Base-by-base conservation (phyloP, 345 rosid genomes). In the Citrus inodora region DNA sequence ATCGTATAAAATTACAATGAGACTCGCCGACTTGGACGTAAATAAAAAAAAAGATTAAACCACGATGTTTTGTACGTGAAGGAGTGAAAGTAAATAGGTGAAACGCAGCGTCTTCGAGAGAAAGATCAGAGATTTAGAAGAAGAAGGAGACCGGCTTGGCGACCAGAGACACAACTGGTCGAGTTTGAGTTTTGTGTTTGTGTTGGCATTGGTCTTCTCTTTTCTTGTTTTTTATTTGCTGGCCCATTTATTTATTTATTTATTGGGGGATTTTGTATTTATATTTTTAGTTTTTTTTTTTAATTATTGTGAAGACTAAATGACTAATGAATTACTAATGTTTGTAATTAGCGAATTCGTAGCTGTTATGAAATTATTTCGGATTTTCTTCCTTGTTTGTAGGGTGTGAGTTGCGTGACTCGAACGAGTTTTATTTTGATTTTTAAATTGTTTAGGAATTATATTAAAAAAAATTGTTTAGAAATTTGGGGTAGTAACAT, bases 71-170 rank as follows among this genome's bases (percentile, higher is more conserved):
- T 19, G 69, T 33, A 33, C 9, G 38, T 16, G 35, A 6, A 3
- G 37, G 1, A 21, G 6, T 35, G 9, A 58, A 22, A 1, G 25
- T 9, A 48, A 74, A 10, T 42, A 19, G 25, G 16, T 3, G 24
- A 71, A 81, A 76, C 60, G 38, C 70, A 13, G 76, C 37, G 67
- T 62, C 28, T 80, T 27, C 11, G 32, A 68, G 73, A 59, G 63
- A 53, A 8, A 77, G 83, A 80, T 55, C 17, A 61, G 63, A 17
- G 55, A 53, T 4, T 28, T 46, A 64, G 27, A 65, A 7, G 14
- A 32, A 7, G 32, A 1, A 60, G 67, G 5, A 25, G 67, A 32
- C 33, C 33, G 33, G 5, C 5, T 32, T 32, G 33, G 33, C 33
- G 53, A 73, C 25, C 53, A 35, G 67, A 61, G 58, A 28, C 67